A percentile compares a stretch with the other conserved stretches of the same genome.
These are phyloP conservation scores for Eucalyptus polyanthemos DNA, from an alignment of 345 rosid genomes.

Conservation along the genomic window DNA sequence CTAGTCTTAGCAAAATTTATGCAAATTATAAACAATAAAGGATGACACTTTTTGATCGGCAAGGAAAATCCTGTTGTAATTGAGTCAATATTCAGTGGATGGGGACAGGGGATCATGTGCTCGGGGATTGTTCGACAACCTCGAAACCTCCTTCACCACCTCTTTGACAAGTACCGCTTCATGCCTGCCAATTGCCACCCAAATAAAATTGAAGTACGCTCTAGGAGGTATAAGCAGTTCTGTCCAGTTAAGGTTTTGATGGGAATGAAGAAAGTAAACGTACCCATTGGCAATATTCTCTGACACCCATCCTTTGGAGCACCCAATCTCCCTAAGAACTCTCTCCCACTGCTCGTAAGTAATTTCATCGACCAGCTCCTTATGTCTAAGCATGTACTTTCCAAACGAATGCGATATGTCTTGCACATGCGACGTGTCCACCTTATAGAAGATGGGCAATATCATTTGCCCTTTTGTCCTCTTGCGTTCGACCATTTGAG, in stretches of 20 bases:
- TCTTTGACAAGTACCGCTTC: neutral
- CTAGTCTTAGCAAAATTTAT: neutral
- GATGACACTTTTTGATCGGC: neutral
- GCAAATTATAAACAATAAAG: no score
- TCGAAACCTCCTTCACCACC: neutral
- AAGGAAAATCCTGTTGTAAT: neutral
- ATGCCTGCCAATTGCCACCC: neutral
- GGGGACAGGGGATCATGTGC: neutral
- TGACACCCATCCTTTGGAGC: neutral
- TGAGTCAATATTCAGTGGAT: neutral
- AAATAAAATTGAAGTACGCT: neutral
- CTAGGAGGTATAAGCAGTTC: neutral
- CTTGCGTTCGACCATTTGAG: neutral
- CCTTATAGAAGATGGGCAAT: neutral
- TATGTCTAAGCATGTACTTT: neutral
- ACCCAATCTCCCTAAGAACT: neutral
- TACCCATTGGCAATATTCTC: neutral
- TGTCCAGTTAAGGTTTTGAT: neutral
- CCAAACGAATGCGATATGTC: accelerated
- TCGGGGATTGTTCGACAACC: neutral
- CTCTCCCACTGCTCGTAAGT: neutral
- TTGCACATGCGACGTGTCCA: neutral
- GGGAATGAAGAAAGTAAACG: neutral
- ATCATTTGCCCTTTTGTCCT: neutral
- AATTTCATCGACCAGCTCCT: neutral